phyloP scores from a whole-genome alignment of 768 basidiomycete species.

The Lyophyllum semitale region DNA sequence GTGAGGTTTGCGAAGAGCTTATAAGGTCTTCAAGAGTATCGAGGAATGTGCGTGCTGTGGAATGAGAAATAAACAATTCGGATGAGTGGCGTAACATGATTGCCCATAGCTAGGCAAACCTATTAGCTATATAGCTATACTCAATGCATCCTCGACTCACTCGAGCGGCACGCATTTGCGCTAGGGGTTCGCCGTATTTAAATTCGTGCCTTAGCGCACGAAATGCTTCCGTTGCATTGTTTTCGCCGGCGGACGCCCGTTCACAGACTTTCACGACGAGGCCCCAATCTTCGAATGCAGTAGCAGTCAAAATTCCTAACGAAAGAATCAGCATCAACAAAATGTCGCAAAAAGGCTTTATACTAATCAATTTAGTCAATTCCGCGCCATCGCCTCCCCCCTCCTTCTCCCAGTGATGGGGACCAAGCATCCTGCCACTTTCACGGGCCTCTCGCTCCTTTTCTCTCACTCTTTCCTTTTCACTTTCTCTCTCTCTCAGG shows the following conservation, averaged over 20 bases:
- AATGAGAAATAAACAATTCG: too few relatives aligned
- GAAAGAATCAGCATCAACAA: slow-evolving; percentile 16
- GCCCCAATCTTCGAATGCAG: slow-evolving; percentile 78
- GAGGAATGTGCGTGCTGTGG: too few relatives aligned
- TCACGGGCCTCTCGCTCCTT: too few relatives aligned
- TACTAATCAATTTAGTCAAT: slow-evolving; percentile 21
- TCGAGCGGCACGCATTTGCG: slow-evolving; percentile 77
- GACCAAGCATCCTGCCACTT: slow-evolving; percentile 1
- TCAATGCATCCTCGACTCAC: slow-evolving; percentile 38
- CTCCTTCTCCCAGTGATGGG: slow-evolving; percentile 10
- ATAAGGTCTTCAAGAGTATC: too few relatives aligned
- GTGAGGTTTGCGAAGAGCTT: slow-evolving; percentile 60
- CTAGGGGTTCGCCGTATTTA: too few relatives aligned
- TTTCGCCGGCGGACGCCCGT: slow-evolving; percentile 69
- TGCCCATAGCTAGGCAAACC: slow-evolving; percentile 69
- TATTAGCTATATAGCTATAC: neutral
- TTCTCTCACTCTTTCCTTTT: too few relatives aligned
- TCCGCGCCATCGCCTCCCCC: slow-evolving; percentile 15
- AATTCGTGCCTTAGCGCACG: slow-evolving; percentile 83
- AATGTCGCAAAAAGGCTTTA: neutral
- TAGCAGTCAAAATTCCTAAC: slow-evolving; percentile 72
- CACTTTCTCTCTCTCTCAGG: slow-evolving; percentile 7
- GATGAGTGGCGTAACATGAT: slow-evolving; percentile 86
- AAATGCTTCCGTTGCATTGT: slow-evolving; percentile 80
- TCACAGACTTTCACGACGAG: slow-evolving; percentile 88